phyloP scores from a whole-genome alignment of 345 rosid species.

The Gossypium stocksii region DNA sequence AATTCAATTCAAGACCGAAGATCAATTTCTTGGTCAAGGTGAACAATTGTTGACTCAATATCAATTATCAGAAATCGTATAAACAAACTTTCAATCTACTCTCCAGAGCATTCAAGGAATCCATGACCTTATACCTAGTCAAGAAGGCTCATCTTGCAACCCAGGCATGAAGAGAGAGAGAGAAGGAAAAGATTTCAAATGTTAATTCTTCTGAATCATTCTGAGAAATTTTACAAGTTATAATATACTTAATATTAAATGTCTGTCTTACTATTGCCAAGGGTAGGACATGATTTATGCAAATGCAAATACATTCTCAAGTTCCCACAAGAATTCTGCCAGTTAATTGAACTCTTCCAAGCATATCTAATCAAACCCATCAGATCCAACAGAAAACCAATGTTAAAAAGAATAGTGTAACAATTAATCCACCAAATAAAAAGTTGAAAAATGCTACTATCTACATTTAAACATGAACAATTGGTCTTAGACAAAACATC shows the following conservation, averaged over 20 bases:
- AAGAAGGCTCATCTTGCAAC: not conserved
- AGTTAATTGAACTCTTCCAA: not conserved
- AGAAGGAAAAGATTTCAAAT: too few species aligned
- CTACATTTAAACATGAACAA: not conserved
- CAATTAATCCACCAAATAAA: not conserved
- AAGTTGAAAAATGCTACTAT: not conserved
- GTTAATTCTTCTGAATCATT: too few species aligned
- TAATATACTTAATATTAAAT: too few species aligned
- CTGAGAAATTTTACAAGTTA: too few species aligned
- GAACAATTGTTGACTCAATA: not conserved
- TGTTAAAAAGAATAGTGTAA: not conserved
- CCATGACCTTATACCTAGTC: not conserved
- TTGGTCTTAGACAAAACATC: not conserved
- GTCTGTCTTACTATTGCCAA: too few species aligned
- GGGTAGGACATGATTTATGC: not conserved
- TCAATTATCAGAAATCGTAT: not conserved
- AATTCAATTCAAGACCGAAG: not conserved
- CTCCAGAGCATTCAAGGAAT: not conserved
- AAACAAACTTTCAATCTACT: not conserved
- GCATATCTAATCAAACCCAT: slow-evolving; percentile 8
- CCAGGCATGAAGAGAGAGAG: not conserved
- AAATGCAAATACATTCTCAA: not conserved
- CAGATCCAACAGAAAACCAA: not conserved
- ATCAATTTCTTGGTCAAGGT: not conserved
- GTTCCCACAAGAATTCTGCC: not conserved